phyloP scores from a whole-genome alignment of 768 basidiomycete species.

The Clitopilus hobsonii region DNA sequence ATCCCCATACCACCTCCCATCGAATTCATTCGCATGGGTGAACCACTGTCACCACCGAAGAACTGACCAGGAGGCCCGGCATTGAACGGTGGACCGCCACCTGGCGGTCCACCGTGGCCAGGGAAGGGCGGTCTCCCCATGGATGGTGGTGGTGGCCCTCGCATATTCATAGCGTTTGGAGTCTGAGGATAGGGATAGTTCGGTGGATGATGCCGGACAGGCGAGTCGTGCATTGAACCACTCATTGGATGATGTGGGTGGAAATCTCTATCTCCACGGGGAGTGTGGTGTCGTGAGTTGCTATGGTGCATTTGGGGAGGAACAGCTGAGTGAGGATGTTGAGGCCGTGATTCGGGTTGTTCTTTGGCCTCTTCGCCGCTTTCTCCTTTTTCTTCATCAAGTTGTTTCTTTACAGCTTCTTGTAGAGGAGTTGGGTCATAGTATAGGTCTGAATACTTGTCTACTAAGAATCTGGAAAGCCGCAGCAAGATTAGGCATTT shows the following conservation, averaged over 20 bases:
- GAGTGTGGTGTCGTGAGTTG: conserved; percentile 23
- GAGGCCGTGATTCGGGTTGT: conserved; percentile 20
- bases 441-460: conserved; percentile 66
- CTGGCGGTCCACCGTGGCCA: conserved; percentile 15
- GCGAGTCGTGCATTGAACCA: conserved; percentile 18
- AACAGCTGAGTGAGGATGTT: conserved; percentile 1
- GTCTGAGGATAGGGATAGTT: conserved; percentile 29
- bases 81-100: conserved; percentile 27
- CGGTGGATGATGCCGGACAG: conserved; percentile 20
- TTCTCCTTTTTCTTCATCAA: conserved; percentile 38
- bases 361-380: conserved; percentile 25
- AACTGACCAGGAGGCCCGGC: conserved; percentile 25
- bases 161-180: conserved; percentile 22
- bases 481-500: not conserved
- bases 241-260: conserved; percentile 24
- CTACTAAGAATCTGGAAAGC: conserved; percentile 67
- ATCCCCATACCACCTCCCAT: conserved; percentile 21
- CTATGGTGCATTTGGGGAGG: not conserved
- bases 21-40: conserved; percentile 31
- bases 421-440: conserved; percentile 64
- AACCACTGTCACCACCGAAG: conserved; percentile 21
- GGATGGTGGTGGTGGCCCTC: conserved; percentile 20
- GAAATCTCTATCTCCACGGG: conserved; percentile 23
- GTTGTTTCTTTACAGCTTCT: conserved; percentile 44
- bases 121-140: conserved; percentile 22